Percentiles rank a stretch among this genome's conserved stretches.
These are phyloP conservation scores for Lentinula detonsa DNA, from an alignment of 768 basidiomycete genomes.

Conservation along the genomic window DNA sequence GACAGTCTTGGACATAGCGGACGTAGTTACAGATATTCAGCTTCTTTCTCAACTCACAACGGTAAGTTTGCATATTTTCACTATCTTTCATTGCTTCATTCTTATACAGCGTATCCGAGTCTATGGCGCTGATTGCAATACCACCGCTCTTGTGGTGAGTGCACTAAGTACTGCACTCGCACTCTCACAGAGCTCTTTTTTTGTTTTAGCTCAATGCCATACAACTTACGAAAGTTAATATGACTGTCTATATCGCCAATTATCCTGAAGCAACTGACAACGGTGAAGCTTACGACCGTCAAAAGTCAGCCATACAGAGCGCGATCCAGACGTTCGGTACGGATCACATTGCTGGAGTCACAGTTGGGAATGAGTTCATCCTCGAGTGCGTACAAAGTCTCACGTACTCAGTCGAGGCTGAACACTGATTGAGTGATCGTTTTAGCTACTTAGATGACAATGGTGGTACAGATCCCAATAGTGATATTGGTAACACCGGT, in stretches of 20 bases:
- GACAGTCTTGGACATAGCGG: not conserved
- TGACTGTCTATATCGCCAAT: slow-evolving; percentile 75
- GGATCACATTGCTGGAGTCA: slow-evolving; percentile 70
- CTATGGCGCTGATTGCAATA: slow-evolving; percentile 87
- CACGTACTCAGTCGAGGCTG: too few relatives aligned
- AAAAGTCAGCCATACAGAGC: slow-evolving; percentile 56
- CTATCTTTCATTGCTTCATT: too few relatives aligned
- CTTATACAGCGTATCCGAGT: slow-evolving; percentile 51
- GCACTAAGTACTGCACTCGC: not conserved
- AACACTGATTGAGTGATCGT: not conserved
- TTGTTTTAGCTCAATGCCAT: slow-evolving; percentile 72
- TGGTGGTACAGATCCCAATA: slow-evolving; percentile 49
- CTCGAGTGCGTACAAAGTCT: slow-evolving; percentile 48
- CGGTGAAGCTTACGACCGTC: slow-evolving; percentile 63
- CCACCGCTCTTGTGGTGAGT: slow-evolving; percentile 66
- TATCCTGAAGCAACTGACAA: slow-evolving; percentile 55
- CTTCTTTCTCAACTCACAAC: slow-evolving; percentile 83
- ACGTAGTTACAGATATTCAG: slow-evolving; percentile 24
- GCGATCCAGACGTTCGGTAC: slow-evolving; percentile 77
- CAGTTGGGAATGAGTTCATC: slow-evolving; percentile 91
- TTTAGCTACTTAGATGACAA: slow-evolving; percentile 51
- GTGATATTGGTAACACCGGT: slow-evolving; percentile 51
- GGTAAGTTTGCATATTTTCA: slow-evolving; percentile 12
- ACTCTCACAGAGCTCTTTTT: not conserved
- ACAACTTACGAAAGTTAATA: slow-evolving; percentile 79